A percentile compares a stretch with the other conserved stretches of the same genome.
These are phyloP conservation scores for Terana coerulea DNA, from an alignment of 768 basidiomycete species.

Conservation along the genomic window DNA sequence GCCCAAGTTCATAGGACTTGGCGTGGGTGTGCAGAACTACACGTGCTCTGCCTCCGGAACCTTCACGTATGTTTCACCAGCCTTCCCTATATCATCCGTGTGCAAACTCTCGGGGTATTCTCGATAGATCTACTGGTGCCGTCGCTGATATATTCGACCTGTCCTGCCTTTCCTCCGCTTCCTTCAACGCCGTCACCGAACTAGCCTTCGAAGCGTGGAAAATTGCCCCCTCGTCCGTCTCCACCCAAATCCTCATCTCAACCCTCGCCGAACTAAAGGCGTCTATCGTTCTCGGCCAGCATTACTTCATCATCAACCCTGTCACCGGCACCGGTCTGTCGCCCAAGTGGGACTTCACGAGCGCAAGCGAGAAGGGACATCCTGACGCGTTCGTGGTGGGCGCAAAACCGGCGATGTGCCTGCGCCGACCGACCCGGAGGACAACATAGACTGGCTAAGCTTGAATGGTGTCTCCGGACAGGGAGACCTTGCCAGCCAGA, in stretches of 20 bases:
- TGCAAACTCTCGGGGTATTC: not conserved
- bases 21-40: conserved; percentile 47
- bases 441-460: conserved; percentile 55
- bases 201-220: conserved; percentile 31
- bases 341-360: conserved; percentile 58
- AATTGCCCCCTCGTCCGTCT: conserved; percentile 14
- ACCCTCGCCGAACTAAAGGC: conserved; percentile 10
- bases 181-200: conserved; percentile 30
- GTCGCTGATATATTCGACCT: conserved; percentile 53
- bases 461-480: conserved; percentile 40
- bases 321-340: conserved; percentile 36
- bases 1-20: conserved; percentile 36
- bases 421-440: conserved; percentile 34
- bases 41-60: conserved; percentile 35
- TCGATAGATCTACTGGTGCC: conserved; percentile 23
- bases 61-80: conserved; percentile 44
- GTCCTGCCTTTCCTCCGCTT: conserved; percentile 40
- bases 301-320: conserved; percentile 54
- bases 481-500: conserved; percentile 45
- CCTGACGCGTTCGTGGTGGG: conserved; percentile 44
- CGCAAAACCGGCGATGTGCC: conserved; percentile 38
- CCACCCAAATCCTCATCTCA: conserved; percentile 16
- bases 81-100: no score
- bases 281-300: conserved; percentile 39
- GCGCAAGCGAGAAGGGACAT: conserved; percentile 37